Conservation (phyloP, 2,329 filamentous ascomycete species). For the Fusarium virguliforme region DNA sequence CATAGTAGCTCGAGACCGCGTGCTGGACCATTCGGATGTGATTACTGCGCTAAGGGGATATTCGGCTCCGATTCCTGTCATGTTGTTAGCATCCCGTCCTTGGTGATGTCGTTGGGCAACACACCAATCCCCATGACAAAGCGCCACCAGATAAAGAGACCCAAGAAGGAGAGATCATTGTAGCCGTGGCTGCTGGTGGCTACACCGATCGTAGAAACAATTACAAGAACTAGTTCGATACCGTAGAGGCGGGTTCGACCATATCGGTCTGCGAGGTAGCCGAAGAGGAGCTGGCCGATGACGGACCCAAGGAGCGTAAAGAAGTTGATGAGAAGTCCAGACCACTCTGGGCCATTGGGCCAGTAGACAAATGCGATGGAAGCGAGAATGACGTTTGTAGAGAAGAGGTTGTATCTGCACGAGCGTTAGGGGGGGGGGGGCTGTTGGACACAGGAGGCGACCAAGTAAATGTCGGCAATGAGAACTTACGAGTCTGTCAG, state of each 20-base stretch:
- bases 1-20: conserved; percentile 77
- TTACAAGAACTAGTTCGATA: conserved; percentile 70
- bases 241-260: conserved; percentile 71
- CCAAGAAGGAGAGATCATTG: conserved; percentile 66
- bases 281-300: conserved; percentile 68
- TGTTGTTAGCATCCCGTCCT: conserved; percentile 25
- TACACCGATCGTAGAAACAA: conserved; percentile 71
- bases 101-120: conserved; percentile 33
- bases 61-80: conserved; percentile 74
- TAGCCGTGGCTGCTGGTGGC: conserved; percentile 68
- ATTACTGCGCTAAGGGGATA: conserved; percentile 79
- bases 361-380: conserved; percentile 70
- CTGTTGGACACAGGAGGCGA: not conserved
- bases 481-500: conserved; percentile 67
- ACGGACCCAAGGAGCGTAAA: conserved; percentile 69
- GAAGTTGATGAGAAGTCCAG: conserved; percentile 66
- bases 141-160: conserved; percentile 68
- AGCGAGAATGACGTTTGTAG: conserved; percentile 69
- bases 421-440: conserved; percentile 17
- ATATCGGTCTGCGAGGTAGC: conserved; percentile 69
- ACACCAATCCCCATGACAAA: conserved; percentile 70
- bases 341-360: conserved; percentile 62
- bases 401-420: conserved; percentile 68
- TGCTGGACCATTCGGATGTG: conserved; percentile 76
- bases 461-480: not conserved